A percentile compares a stretch with the other conserved stretches of the same genome.
Evolutionary conservation across 2,329 filamentous ascomycete species (phyloP).

Genomic region (Hymenoscyphus scutula): DNA sequence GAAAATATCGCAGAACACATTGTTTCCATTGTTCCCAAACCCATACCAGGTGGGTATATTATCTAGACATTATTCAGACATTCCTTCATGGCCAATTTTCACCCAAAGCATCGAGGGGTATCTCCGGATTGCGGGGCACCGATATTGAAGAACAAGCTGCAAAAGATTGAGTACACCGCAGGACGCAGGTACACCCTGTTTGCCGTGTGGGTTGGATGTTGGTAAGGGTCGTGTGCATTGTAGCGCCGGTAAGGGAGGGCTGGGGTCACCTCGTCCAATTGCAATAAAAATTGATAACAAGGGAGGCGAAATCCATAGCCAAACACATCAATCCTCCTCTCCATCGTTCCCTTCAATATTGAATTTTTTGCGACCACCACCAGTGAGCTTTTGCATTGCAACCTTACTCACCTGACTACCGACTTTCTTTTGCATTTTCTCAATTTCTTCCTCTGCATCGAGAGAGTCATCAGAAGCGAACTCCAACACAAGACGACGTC

Average conservation of each 20-base stretch:
- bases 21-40: conserved; percentile 12
- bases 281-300: conserved; percentile 13
- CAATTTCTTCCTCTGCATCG: conserved; percentile 93
- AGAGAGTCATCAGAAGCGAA: conserved; percentile 86
- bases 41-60: conserved; percentile 6
- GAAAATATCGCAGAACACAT: conserved; percentile 1
- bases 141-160: conserved; percentile 12
- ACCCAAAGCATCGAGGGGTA: conserved; percentile 12
- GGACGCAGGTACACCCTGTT: conserved; percentile 9
- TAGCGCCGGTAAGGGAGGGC: conserved; percentile 18
- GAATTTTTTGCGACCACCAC: conserved; percentile 81
- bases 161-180: conserved; percentile 3
- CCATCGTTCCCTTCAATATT: conserved; percentile 71
- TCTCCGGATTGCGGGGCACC: conserved; percentile 8
- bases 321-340: conserved; percentile 46
- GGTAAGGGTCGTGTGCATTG: conserved; percentile 6
- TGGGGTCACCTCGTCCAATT: conserved; percentile 8
- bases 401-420: conserved; percentile 88
- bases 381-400: conserved; percentile 82
- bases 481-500: conserved; percentile 83
- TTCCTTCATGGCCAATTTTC: conserved; percentile 3
- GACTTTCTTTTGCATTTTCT: conserved; percentile 95
- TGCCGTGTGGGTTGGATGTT: conserved; percentile 7
- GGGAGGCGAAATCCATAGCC: conserved; percentile 20
- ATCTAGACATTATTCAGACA: conserved; percentile 14